Percentiles rank a stretch among this genome's conserved stretches.
Evolutionary conservation across 2,329 filamentous ascomycete species (phyloP).

Genomic region (Cytospora chrysosperma): DNA sequence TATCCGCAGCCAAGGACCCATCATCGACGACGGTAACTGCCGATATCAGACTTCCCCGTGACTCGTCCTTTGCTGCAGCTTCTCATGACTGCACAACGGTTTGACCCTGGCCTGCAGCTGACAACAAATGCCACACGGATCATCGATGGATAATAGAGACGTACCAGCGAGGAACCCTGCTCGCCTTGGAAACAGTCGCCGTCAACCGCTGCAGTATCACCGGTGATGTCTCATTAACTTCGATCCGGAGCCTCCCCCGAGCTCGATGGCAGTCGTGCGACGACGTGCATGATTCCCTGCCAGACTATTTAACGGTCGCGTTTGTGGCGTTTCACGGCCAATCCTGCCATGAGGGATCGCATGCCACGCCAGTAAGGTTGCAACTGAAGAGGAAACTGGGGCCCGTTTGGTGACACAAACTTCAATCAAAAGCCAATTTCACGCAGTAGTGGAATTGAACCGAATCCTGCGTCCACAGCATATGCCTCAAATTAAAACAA

Average conservation of each 20-base stretch:
- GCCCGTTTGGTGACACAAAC: conserved; percentile 10
- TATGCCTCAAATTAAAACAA: background rate
- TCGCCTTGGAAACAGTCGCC: conserved; percentile 6
- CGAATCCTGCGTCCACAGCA: background rate
- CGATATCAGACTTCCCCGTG: conserved; percentile 6
- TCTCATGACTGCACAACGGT: conserved; percentile 5
- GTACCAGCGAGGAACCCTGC: background rate
- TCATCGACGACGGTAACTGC: conserved; percentile 7
- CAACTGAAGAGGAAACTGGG: conserved; percentile 6
- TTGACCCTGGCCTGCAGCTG: conserved; percentile 12
- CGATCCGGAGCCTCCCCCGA: conserved; percentile 21
- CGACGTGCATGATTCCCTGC: conserved; percentile 1
- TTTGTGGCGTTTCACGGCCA: conserved; percentile 8
- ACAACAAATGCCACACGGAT: conserved; percentile 10
- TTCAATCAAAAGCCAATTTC: conserved; percentile 1
- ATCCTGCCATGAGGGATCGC: conserved; percentile 6
- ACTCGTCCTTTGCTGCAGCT: conserved; percentile 8
- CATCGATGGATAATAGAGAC: conserved; percentile 1
- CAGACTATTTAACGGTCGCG: background rate
- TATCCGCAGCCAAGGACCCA: conserved; percentile 2
- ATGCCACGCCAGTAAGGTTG: conserved; percentile 1
- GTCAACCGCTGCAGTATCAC: conserved; percentile 20
- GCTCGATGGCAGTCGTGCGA: conserved; percentile 9
- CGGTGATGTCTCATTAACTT: conserved; percentile 15
- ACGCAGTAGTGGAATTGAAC: background rate